A percentile compares a stretch with the other conserved stretches of the same genome.
Conservation (phyloP, 768 basidiomycete species). For the Calocera cornea region DNA sequence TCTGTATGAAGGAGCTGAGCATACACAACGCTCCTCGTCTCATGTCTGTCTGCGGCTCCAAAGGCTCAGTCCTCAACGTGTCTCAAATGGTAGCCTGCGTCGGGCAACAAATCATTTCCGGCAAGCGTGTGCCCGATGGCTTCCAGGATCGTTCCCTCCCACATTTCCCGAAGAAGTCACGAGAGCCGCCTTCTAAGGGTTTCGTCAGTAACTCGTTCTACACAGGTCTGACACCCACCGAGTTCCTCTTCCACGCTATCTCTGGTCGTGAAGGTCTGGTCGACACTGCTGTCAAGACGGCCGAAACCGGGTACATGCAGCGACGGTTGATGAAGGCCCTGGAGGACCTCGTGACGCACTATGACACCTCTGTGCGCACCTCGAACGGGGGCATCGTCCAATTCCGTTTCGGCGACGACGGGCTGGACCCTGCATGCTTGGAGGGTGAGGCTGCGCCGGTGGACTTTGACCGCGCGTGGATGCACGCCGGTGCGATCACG, state of each 20-base stretch:
- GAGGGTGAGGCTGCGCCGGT: constrained; percentile 93
- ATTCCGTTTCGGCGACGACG: constrained; percentile 94
- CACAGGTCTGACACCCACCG: constrained; percentile 78
- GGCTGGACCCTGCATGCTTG: constrained; percentile 87
- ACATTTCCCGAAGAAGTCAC: constrained; percentile 93
- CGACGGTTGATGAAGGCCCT: constrained; percentile 97
- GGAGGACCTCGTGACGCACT: constrained; percentile 91
- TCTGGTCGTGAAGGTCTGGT: constrained; percentile 97
- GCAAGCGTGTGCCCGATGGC: constrained; percentile 94
- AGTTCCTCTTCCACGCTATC: constrained; percentile 98
- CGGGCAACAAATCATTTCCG: constrained; percentile 96
- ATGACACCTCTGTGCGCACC: constrained; percentile 90
- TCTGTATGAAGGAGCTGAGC: constrained; percentile 97
- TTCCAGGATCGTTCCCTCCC: constrained; percentile 99
- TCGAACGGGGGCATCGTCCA: constrained; percentile 92
- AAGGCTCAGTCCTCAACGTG: constrained; percentile 98
- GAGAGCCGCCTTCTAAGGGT: constrained; percentile 91
- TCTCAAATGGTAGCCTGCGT: constrained; percentile 99
- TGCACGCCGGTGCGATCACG: constrained; percentile 67
- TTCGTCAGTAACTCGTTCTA: constrained; percentile 98
- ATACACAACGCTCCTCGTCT: constrained; percentile 92
- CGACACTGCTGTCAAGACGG: constrained; percentile 99
- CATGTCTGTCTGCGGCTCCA: constrained; percentile 99
- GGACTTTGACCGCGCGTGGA: constrained; percentile 78
- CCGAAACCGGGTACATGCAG: constrained; percentile 99